A percentile compares a stretch with the other conserved stretches of the same genome.
phyloP scores from a whole-genome alignment of 331 rosid genomes.

The Arachis monticola region DNA sequence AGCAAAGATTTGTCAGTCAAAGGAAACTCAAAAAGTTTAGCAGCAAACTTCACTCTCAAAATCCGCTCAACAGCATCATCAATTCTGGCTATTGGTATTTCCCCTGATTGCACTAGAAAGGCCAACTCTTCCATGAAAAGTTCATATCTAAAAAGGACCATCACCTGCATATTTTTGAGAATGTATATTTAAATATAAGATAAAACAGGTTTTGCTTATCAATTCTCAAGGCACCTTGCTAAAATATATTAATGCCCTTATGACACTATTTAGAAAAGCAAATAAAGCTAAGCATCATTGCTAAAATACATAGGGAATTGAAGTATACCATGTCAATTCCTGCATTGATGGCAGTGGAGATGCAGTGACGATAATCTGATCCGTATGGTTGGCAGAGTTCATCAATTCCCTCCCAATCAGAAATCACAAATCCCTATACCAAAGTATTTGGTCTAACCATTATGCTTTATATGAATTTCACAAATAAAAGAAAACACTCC shows the following conservation, averaged over 20 bases:
- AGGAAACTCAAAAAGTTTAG: slow-evolving; percentile 72
- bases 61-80: slow-evolving; percentile 80
- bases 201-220: not conserved
- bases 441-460: slow-evolving; percentile 5
- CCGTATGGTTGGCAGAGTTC: slow-evolving; percentile 58
- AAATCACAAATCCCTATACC: slow-evolving; percentile 75
- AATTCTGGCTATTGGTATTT: slow-evolving; percentile 63
- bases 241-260: not conserved
- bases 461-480: slow-evolving; percentile 9
- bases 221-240: not conserved
- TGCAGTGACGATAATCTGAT: slow-evolving; percentile 61
- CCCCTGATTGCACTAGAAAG: slow-evolving; percentile 64
- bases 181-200: slow-evolving; percentile 8
- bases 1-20: slow-evolving; percentile 63
- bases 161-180: slow-evolving; percentile 57
- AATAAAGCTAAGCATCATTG: not conserved
- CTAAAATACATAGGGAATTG: slow-evolving; percentile 8
- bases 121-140: slow-evolving; percentile 55
- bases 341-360: slow-evolving; percentile 65
- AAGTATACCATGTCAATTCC: slow-evolving; percentile 77
- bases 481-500: slow-evolving; percentile 12
- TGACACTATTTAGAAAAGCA: not conserved
- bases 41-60: slow-evolving; percentile 76
- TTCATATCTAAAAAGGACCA: slow-evolving; percentile 65
- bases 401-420: slow-evolving; percentile 80